Conservation (phyloP, 805 yeast species). For the Isabelozyma rhagii region DNA sequence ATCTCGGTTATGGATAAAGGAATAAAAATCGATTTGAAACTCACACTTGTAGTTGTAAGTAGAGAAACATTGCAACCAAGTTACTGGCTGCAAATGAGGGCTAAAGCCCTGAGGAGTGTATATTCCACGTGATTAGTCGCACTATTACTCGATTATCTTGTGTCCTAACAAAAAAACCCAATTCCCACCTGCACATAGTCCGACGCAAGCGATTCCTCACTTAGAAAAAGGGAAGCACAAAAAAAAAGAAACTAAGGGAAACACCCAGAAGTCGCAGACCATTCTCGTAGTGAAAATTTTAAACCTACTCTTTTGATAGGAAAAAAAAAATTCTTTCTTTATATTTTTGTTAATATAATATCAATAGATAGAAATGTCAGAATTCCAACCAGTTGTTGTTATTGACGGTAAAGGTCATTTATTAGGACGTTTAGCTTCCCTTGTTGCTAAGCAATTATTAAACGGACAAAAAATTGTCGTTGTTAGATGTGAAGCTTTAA, state of each 20-base stretch:
- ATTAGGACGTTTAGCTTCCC: slow-evolving; percentile 99
- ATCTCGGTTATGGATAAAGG: neutral
- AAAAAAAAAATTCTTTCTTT: neutral
- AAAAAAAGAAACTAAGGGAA: neutral
- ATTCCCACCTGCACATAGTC: neutral
- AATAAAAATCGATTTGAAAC: no score
- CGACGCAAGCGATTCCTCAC: neutral
- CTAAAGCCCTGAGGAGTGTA: neutral
- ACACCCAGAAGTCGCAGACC: neutral
- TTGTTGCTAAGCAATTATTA: slow-evolving; percentile 96
- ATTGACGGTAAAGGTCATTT: slow-evolving; percentile 99
- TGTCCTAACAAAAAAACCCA: neutral
- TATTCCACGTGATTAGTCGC: neutral
- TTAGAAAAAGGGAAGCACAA: neutral
- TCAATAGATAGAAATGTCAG: slow-evolving; percentile 48
- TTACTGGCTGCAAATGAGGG: neutral
- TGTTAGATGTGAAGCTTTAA: slow-evolving; percentile 96
- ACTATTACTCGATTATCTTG: neutral
- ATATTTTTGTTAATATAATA: neutral
- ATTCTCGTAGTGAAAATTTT: slow-evolving; percentile 1
- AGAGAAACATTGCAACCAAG: neutral
- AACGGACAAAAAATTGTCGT: slow-evolving; percentile 97
- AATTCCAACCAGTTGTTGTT: slow-evolving; percentile 96
- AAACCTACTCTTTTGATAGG: neutral
- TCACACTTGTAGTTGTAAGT: neutral